Conservation (phyloP, 768 basidiomycete genomes). For the Leccinum uliginosum region DNA sequence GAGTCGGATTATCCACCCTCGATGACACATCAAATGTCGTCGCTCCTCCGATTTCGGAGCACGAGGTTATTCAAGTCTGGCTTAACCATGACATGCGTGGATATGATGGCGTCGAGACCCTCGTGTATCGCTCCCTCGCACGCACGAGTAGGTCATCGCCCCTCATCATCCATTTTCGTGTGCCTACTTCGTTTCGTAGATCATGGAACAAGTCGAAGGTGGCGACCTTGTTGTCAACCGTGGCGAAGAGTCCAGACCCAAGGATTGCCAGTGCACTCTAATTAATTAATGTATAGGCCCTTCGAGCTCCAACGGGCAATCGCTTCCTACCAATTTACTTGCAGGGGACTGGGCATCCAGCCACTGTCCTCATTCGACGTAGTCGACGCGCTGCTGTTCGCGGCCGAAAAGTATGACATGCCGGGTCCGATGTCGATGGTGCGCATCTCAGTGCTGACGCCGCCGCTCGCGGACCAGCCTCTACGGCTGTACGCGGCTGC, state of each 20-base stretch:
- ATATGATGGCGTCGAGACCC: constrained; percentile 89
- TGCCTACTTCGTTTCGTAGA: constrained; percentile 37
- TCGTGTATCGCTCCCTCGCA: constrained; percentile 89
- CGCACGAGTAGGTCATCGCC: constrained; percentile 54
- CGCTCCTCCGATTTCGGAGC: constrained; percentile 96
- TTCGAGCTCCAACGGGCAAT: too few relatives aligned
- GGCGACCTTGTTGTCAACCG: constrained; percentile 87
- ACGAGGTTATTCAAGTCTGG: constrained; percentile 96
- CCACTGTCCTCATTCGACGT: constrained; percentile 46
- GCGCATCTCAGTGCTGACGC: constrained; percentile 53
- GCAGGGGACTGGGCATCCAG: constrained; percentile 54
- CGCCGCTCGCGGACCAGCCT: constrained; percentile 45
- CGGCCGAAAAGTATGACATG: constrained; percentile 71
- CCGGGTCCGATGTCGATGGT: constrained; percentile 58
- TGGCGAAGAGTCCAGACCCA: constrained; percentile 72
- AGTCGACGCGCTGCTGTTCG: constrained; percentile 55
- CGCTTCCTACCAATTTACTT: too few relatives aligned
- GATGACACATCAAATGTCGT: constrained; percentile 93
- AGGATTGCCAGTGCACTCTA: too few relatives aligned
- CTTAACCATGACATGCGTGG: constrained; percentile 95
- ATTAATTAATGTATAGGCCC: too few relatives aligned
- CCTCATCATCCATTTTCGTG: not conserved
- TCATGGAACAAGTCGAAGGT: constrained; percentile 93
- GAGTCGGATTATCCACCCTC: constrained; percentile 82
- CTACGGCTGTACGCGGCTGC: constrained; percentile 52